phyloP scores from a whole-genome alignment of 257 asterid genomes.

The Solanum verrucosum region DNA sequence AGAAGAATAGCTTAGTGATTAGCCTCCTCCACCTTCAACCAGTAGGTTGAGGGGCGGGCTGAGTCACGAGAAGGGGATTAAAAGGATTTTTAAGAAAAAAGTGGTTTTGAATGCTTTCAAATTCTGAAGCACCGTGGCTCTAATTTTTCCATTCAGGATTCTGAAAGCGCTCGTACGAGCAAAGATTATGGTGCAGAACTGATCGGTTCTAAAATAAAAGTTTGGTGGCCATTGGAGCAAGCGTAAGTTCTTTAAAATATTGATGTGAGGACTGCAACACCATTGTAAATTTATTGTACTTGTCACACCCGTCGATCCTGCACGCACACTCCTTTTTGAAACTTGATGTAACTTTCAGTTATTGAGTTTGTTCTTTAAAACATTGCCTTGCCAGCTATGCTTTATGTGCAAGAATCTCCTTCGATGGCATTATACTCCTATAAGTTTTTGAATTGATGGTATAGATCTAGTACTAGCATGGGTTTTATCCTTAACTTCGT shows the following conservation, averaged over 20 bases:
- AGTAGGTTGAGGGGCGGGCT: background rate
- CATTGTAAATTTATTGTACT: background rate
- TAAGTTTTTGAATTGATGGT: background rate
- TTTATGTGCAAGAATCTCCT: background rate
- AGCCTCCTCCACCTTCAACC: background rate
- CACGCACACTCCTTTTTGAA: background rate
- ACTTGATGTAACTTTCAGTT: background rate
- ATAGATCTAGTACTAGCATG: background rate
- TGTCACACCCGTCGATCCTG: background rate
- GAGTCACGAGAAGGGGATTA: background rate
- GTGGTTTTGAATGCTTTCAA: background rate
- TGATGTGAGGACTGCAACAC: background rate
- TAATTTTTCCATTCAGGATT: conserved; percentile 17
- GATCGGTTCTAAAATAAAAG: conserved; percentile 36
- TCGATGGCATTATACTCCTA: background rate
- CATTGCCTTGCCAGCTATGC: background rate
- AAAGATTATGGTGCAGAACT: conserved; percentile 31
- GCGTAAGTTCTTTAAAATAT: conserved; percentile 20
- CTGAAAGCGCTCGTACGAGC: background rate
- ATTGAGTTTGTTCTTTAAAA: background rate
- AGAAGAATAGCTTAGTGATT: background rate
- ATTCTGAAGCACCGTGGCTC: background rate
- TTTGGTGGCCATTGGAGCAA: conserved; percentile 41
- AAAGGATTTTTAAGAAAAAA: background rate
- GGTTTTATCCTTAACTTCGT: background rate